Percentiles rank a stretch among this genome's conserved stretches.
Conservation (phyloP, 2,329 filamentous ascomycete species). For the Trichoderma guizhouense region DNA sequence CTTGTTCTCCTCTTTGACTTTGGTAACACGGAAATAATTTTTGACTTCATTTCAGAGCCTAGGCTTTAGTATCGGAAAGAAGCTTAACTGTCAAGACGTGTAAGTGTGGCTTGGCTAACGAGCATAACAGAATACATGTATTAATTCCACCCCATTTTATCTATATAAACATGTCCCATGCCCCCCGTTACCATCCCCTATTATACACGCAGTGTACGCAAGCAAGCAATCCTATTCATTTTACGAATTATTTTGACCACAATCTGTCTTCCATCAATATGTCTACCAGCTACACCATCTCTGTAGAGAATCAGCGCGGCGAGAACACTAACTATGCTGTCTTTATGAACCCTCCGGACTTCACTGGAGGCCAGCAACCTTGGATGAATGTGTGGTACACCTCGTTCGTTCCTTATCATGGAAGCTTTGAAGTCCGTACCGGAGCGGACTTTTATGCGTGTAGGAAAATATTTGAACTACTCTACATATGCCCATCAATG, state of each 20-base stretch:
- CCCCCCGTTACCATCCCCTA: neutral
- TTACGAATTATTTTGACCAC: neutral
- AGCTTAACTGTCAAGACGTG: neutral
- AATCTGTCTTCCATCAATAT: neutral
- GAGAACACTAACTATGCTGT: constrained; percentile 13
- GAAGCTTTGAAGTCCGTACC: neutral
- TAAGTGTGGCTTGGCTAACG: neutral
- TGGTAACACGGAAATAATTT: neutral
- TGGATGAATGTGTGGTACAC: constrained; percentile 18
- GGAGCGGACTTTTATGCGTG: constrained; percentile 12
- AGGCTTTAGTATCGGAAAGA: neutral
- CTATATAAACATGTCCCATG: neutral
- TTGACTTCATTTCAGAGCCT: neutral
- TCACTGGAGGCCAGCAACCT: neutral
- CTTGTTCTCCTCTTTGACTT: neutral
- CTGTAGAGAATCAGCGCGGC: constrained; percentile 9
- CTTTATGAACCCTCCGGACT: constrained; percentile 10
- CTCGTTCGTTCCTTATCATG: neutral
- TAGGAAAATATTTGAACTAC: neutral
- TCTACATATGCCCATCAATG: neutral
- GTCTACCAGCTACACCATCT: constrained; percentile 9
- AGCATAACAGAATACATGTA: neutral
- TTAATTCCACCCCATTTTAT: neutral
- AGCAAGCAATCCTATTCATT: neutral
- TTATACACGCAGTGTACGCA: neutral